phyloP scores from a whole-genome alignment of 2,329 filamentous ascomycete genomes.

The Nemania sp. region DNA sequence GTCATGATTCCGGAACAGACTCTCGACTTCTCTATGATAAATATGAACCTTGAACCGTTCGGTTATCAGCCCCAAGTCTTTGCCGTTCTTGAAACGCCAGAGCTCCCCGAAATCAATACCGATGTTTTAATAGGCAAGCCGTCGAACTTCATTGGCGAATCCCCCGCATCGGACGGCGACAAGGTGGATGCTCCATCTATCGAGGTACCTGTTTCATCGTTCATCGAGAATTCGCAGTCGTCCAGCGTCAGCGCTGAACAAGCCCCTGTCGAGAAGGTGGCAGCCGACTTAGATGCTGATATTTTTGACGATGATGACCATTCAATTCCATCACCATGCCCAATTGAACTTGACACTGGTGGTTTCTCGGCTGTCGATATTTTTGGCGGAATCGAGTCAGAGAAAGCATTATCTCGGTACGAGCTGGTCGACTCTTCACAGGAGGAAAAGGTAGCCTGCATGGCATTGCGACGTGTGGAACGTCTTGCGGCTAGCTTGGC shows the following conservation, averaged over 20 bases:
- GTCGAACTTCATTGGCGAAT: conserved; percentile 56
- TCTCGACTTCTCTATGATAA: conserved; percentile 76
- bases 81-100: conserved; percentile 71
- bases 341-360: conserved; percentile 50
- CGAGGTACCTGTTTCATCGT: conserved; percentile 48
- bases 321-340: conserved; percentile 34
- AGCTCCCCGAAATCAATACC: conserved; percentile 66
- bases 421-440: conserved; percentile 66
- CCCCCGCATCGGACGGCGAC: conserved; percentile 52
- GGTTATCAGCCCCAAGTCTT: conserved; percentile 74
- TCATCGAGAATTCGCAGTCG: conserved; percentile 40
- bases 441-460: conserved; percentile 49
- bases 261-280: conserved; percentile 33
- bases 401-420: conserved; percentile 67
- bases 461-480: conserved; percentile 56
- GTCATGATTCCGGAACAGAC: conserved; percentile 80
- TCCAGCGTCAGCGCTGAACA: conserved; percentile 37
- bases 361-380: conserved; percentile 47
- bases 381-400: conserved; percentile 60
- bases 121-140: conserved; percentile 73
- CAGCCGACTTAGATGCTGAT: conserved; percentile 52
- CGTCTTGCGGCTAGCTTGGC: conserved; percentile 51
- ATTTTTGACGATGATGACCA: conserved; percentile 61
- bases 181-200: conserved; percentile 62
- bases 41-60: conserved; percentile 57